Conservation (phyloP, 202 grass and related monocot genomes). For the Schoenoplectus tabernaemontani region DNA sequence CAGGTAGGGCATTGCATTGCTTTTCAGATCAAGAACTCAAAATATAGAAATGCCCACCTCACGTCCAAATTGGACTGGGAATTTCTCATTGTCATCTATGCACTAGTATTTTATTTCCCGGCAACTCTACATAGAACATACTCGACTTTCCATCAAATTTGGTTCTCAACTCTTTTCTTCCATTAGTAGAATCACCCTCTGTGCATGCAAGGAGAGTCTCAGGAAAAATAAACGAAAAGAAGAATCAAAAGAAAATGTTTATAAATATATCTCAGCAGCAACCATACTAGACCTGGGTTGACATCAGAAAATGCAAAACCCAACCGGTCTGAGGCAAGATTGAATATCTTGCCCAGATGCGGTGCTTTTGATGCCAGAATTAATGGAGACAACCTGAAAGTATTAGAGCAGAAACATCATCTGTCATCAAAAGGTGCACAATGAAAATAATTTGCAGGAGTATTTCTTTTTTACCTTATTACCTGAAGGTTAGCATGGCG, state of each 20-base stretch:
- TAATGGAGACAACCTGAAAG: conserved; percentile 56
- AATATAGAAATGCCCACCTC: conserved; percentile 36
- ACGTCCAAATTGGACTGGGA: conserved; percentile 83
- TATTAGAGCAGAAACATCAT: background rate
- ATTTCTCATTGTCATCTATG: conserved; percentile 68
- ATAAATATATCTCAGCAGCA: conserved; percentile 16
- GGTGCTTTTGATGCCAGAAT: conserved; percentile 43
- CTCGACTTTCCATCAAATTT: conserved; percentile 51
- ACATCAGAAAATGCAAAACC: conserved; percentile 74
- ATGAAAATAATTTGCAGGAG: background rate
- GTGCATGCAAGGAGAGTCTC: conserved; percentile 20
- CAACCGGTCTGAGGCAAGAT: conserved; percentile 63
- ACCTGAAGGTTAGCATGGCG: conserved; percentile 95
- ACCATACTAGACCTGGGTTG: conserved; percentile 43
- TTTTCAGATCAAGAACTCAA: conserved; percentile 8
- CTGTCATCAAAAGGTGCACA: conserved; percentile 21
- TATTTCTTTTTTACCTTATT: conserved; percentile 39
- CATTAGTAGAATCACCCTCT: conserved; percentile 38
- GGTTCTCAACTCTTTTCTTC: conserved; percentile 59
- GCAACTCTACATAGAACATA: conserved; percentile 87
- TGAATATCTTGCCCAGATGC: conserved; percentile 66
- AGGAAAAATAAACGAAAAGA: background rate
- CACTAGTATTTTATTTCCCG: conserved; percentile 51
- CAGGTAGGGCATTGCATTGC: background rate
- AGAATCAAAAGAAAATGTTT: background rate